Percentiles rank a stretch among this genome's conserved stretches.
phyloP scores from a whole-genome alignment of 768 basidiomycete genomes.

The Mycena albidolilacea region DNA sequence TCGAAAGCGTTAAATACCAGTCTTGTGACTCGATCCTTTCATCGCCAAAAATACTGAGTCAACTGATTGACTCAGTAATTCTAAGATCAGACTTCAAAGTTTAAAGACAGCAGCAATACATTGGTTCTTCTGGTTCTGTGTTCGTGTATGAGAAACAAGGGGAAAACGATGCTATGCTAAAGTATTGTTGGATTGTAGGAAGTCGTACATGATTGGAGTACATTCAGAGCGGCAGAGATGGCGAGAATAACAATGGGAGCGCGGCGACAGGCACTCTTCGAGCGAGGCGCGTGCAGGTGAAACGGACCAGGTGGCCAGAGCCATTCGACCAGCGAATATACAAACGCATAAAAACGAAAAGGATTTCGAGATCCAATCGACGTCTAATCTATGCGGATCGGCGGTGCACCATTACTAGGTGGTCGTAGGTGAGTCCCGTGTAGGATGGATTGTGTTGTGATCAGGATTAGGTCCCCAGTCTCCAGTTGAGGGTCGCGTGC shows the following conservation, averaged over 20 bases:
- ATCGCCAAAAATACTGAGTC: neutral
- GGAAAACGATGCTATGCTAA: conserved; percentile 29
- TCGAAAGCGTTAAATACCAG: conserved; percentile 19
- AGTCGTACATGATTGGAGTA: conserved; percentile 32
- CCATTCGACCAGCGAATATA: conserved; percentile 35
- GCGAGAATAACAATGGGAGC: conserved; percentile 25
- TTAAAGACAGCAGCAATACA: conserved; percentile 20
- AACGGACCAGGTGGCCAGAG: conserved; percentile 15
- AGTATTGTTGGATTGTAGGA: conserved; percentile 28
- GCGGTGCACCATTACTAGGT: conserved; percentile 26
- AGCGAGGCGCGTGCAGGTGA: neutral
- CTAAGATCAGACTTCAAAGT: neutral
- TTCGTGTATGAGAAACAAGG: conserved; percentile 32
- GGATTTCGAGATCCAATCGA: conserved; percentile 33
- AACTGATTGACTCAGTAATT: neutral
- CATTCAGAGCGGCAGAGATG: conserved; percentile 37
- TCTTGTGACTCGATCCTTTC: conserved; percentile 10
- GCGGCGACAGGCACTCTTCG: neutral
- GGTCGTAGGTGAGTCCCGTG: conserved; percentile 25
- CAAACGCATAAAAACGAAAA: conserved; percentile 36
- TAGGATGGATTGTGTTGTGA: conserved; percentile 28
- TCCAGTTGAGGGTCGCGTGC: conserved; percentile 16
- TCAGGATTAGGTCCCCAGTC: conserved; percentile 28
- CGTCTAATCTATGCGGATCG: conserved; percentile 38
- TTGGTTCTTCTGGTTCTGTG: conserved; percentile 22